Evolutionary conservation across 1,139 yeast species (phyloP), one percentile per base, ranked within the genome.

Genomic region (Sugiyamaella grinbergsii): DNA sequence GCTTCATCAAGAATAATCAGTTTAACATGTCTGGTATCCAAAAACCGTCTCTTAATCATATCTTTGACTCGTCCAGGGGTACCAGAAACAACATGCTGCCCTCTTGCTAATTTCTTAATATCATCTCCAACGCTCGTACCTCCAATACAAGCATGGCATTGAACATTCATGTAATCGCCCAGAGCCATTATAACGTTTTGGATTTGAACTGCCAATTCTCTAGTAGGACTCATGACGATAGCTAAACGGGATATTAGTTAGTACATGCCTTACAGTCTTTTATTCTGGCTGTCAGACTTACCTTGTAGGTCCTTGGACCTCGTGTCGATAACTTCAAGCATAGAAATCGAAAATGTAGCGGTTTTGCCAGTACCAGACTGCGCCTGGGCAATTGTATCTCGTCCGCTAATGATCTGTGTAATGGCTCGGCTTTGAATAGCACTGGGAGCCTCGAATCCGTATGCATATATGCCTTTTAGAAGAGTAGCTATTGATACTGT

Each of bases 341-440:
- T 85, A 8, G 96, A 96, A 52, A 93, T 89, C 13, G 96, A 79
- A 67, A 93, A 93, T 0, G 98, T 93, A 18, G 98, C 98, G 0
- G 98, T 93, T 69, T 93, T 93, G 64, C 98, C 98, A 1, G 98
- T 93, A 56, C 98, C 98, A 4, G 96, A 88, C 68, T 93, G 98
- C 8, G 98, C 97, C 70, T 93, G 98, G 19, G 98, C 98, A 54
- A 93, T 88, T 2, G 93, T 87, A 67, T 93, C 98, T 62, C 84
- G 79, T 4, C 97, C 98, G 48, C 84, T 79, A 49, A 91, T 89
- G 56, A 91, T 90, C 65, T 91, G 98, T 72, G 86, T 79, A 52
- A 93, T 93, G 31, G 97, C 98, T 61, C 98, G 76, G 39, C 95
- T 87, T 70, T 93, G 98, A 69, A 93, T 93, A 5, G 97, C 90